Evolutionary conservation across 192 early-diverging fungal species (phyloP).

Genomic region (Geosiphon pyriformis): DNA sequence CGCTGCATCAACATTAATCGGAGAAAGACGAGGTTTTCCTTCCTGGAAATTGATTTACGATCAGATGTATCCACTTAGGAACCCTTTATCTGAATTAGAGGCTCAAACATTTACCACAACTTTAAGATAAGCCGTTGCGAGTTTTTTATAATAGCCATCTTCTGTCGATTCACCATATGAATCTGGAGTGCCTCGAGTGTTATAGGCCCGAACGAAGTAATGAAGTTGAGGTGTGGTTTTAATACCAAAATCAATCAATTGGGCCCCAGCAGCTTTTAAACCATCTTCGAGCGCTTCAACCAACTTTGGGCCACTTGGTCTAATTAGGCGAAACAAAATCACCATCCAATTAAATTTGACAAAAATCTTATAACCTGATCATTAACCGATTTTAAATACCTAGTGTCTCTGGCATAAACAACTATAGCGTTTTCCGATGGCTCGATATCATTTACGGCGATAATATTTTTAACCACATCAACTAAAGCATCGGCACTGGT

Average conservation of each 20-base stretch:
- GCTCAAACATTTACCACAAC: conserved; percentile 56
- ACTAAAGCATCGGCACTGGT: conserved; percentile 55
- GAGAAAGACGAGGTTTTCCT: conserved; percentile 62
- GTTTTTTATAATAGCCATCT: conserved; percentile 90
- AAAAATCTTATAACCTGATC: too few species aligned
- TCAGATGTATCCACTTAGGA: not conserved
- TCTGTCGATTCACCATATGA: conserved; percentile 86
- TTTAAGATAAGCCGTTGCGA: conserved; percentile 74
- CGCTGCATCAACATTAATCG: conserved; percentile 83
- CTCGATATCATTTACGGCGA: conserved; percentile 65
- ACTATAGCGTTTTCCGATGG: conserved; percentile 60
- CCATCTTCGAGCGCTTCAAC: conserved; percentile 79
- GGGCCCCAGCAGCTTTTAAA: conserved; percentile 62
- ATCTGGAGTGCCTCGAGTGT: conserved; percentile 66
- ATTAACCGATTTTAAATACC: conserved; percentile 51
- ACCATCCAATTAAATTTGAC: too few species aligned
- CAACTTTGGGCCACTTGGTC: conserved; percentile 81
- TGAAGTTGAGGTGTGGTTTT: conserved; percentile 97
- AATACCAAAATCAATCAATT: conserved; percentile 75
- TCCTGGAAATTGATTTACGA: conserved; percentile 44
- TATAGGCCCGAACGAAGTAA: conserved; percentile 85
- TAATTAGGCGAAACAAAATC: too few species aligned
- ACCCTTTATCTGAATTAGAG: not conserved
- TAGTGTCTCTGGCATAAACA: conserved; percentile 88
- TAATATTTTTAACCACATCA: conserved; percentile 59